phyloP scores from a whole-genome alignment of 805 yeast genomes.

The Hyphopichia homilentoma region DNA sequence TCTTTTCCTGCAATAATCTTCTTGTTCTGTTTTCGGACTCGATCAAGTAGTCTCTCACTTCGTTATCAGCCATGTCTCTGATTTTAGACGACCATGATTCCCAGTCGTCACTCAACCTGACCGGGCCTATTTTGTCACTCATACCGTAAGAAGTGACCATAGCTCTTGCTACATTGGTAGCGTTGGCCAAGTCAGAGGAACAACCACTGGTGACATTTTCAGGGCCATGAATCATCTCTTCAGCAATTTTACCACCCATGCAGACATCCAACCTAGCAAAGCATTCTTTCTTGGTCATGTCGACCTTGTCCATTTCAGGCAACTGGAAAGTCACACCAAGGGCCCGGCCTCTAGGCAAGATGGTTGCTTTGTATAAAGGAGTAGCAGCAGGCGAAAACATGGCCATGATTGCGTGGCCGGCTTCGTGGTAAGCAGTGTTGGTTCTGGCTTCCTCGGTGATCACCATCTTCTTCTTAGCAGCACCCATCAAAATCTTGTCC shows the following conservation, averaged over 20 bases:
- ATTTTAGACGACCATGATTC: slow-evolving; percentile 89
- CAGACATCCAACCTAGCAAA: slow-evolving; percentile 91
- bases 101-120: slow-evolving; percentile 86
- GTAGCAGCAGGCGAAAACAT: slow-evolving; percentile 93
- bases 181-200: slow-evolving; percentile 83
- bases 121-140: slow-evolving; percentile 93
- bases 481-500: slow-evolving; percentile 96
- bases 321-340: slow-evolving; percentile 94
- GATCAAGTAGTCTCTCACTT: slow-evolving; percentile 72
- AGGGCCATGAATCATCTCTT: slow-evolving; percentile 84
- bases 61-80: slow-evolving; percentile 88
- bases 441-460: slow-evolving; percentile 91
- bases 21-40: slow-evolving; percentile 81
- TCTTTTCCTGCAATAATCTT: slow-evolving; percentile 54
- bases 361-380: slow-evolving; percentile 93
- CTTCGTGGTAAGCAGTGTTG: slow-evolving; percentile 97
- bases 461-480: slow-evolving; percentile 96
- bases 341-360: slow-evolving; percentile 94
- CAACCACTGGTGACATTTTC: slow-evolving; percentile 96
- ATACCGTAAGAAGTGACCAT: slow-evolving; percentile 97
- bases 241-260: slow-evolving; percentile 99
- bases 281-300: slow-evolving; percentile 85
- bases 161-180: slow-evolving; percentile 90
- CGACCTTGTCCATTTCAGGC: slow-evolving; percentile 98
- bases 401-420: slow-evolving; percentile 99